Conservation (phyloP, 2,329 filamentous ascomycete genomes). For the Claviceps lovelessii region DNA sequence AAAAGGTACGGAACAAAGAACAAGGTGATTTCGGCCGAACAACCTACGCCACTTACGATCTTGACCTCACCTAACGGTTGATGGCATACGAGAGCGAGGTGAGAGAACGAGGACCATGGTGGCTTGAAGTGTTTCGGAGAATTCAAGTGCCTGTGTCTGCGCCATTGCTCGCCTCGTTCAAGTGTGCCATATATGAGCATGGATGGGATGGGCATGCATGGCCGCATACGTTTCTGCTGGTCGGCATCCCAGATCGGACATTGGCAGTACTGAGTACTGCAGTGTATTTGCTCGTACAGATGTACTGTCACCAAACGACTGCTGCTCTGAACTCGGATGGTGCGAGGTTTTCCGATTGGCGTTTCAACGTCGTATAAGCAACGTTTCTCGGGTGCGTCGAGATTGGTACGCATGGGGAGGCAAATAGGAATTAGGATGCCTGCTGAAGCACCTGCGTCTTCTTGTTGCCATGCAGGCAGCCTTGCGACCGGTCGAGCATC, state of each 20-base stretch:
- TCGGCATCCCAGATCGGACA: conserved; percentile 41
- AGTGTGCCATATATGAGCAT: conserved; percentile 10
- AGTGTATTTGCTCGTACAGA: conserved; percentile 20
- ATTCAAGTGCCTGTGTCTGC: neutral
- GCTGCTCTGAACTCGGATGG: conserved; percentile 35
- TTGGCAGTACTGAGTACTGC: conserved; percentile 15
- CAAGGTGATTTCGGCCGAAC: neutral
- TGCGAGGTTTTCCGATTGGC: conserved; percentile 33
- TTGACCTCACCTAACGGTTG: neutral
- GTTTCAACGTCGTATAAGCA: conserved; percentile 8
- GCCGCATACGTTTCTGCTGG: conserved; percentile 50
- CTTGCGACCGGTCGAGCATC: no score
- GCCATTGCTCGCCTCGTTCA: conserved; percentile 2
- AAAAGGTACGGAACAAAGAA: neutral
- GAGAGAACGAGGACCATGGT: neutral
- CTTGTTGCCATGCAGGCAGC: no score
- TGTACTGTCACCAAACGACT: conserved; percentile 30
- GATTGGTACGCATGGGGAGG: no score
- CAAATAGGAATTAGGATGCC: no score
- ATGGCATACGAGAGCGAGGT: neutral
- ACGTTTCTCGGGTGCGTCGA: no score
- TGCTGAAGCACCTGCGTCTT: no score
- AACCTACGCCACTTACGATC: neutral
- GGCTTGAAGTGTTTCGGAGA: neutral
- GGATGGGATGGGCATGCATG: conserved; percentile 16